Evolutionary conservation across 2,329 filamentous ascomycete species (phyloP).

Genomic region (Beauveria australis): DNA sequence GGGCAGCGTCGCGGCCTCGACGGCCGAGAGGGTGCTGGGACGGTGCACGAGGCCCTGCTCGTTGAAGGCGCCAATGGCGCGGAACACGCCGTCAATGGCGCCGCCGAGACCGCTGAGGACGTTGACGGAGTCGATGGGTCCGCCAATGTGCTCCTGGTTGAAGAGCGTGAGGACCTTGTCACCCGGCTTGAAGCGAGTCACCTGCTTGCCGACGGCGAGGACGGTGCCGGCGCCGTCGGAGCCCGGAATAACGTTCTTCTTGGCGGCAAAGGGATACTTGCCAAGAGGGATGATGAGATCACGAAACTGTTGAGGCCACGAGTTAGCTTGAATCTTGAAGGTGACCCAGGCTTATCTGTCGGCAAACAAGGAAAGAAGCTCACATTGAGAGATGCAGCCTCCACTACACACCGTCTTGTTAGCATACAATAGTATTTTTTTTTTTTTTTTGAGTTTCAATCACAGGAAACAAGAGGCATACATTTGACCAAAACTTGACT

Average conservation of each 20-base stretch:
- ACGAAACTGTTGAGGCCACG: slow-evolving; percentile 30
- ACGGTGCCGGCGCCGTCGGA: slow-evolving; percentile 49
- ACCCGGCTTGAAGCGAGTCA: slow-evolving; percentile 40
- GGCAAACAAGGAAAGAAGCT: slow-evolving; percentile 1
- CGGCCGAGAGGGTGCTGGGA: slow-evolving; percentile 45
- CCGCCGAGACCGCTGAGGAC: slow-evolving; percentile 56
- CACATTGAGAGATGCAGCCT: slow-evolving; percentile 43
- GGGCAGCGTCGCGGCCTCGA: slow-evolving; percentile 48
- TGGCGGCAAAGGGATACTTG: slow-evolving; percentile 35
- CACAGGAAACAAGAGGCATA: slow-evolving; percentile 8
- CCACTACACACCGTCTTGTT: slow-evolving; percentile 23
- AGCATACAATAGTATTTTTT: not conserved
- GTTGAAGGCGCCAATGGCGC: slow-evolving; percentile 58
- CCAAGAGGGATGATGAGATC: slow-evolving; percentile 44
- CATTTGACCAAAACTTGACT: slow-evolving; percentile 63
- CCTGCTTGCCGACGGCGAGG: slow-evolving; percentile 40
- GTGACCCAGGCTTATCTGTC: too few species aligned
- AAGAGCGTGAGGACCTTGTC: slow-evolving; percentile 55
- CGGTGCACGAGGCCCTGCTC: slow-evolving; percentile 59
- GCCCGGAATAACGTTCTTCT: slow-evolving; percentile 37
- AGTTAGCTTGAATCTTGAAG: not conserved
- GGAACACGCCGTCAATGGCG: slow-evolving; percentile 57
- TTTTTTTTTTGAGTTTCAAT: too few species aligned
- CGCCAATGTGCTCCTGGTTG: slow-evolving; percentile 44
- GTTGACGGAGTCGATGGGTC: slow-evolving; percentile 27